Conservation (phyloP, 2,329 filamentous ascomycete genomes). For the Akanthomyces dipterigenus region DNA sequence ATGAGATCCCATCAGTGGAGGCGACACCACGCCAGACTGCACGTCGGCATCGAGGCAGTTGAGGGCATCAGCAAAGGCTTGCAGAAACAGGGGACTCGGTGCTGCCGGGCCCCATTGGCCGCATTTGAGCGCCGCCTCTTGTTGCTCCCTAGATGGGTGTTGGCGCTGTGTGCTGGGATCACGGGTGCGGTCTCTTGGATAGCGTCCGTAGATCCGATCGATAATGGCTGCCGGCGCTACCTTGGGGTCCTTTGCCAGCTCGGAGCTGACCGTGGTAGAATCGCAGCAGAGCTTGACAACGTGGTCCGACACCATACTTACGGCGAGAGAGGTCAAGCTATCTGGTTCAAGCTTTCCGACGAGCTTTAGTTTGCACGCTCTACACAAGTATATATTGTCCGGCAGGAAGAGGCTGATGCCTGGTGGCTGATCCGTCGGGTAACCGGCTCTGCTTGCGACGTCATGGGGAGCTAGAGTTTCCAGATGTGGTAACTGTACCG, state of each 20-base stretch:
- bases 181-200: conserved; percentile 15
- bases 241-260: conserved; percentile 46
- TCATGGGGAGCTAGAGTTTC: no score
- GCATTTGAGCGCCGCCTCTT: conserved; percentile 51
- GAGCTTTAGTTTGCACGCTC: no score
- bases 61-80: conserved; percentile 61
- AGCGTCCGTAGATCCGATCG: conserved; percentile 44
- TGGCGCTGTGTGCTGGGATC: conserved; percentile 14
- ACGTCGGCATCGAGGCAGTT: conserved; percentile 46
- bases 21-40: conserved; percentile 43
- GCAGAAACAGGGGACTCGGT: conserved; percentile 62
- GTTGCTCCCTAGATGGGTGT: conserved; percentile 26
- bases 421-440: no score
- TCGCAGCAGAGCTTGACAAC: conserved; percentile 47
- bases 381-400: no score
- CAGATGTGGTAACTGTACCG: no score
- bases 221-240: conserved; percentile 48
- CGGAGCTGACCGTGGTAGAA: conserved; percentile 49
- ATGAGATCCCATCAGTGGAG: conserved; percentile 43
- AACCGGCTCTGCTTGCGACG: no score
- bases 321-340: no score
- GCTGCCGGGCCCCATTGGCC: conserved; percentile 59
- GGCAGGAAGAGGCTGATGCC: no score
- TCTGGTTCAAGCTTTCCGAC: no score
- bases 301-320: conserved; percentile 23